phyloP scores from a whole-genome alignment of 768 basidiomycete genomes.

The Lentinula raphanica region DNA sequence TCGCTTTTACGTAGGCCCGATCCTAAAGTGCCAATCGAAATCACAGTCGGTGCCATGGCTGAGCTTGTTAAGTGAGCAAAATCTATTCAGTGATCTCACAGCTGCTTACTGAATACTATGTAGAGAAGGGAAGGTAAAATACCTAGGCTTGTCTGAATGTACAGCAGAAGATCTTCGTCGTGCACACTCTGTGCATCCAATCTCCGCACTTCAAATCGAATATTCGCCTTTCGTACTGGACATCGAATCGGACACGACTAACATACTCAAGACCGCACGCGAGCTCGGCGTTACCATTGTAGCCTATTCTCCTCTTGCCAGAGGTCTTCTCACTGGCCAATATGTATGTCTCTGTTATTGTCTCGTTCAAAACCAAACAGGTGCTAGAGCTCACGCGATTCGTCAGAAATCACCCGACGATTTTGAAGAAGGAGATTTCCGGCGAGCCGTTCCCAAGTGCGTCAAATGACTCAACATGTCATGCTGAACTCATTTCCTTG shows the following conservation, averaged over 20 bases:
- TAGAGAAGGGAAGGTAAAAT: constrained; percentile 38
- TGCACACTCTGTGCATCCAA: constrained; percentile 41
- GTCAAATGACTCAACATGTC: not conserved
- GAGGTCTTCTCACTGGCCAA: constrained; percentile 43
- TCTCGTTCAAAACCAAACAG: too few species aligned
- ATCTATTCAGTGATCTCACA: not conserved
- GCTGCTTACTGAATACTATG: not conserved
- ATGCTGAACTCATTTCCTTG: not conserved
- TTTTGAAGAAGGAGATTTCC: constrained; percentile 37
- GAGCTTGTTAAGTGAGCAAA: constrained; percentile 30
- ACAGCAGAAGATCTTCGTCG: constrained; percentile 40
- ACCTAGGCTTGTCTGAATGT: constrained; percentile 49
- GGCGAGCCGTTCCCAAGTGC: constrained; percentile 30
- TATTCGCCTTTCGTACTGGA: constrained; percentile 40
- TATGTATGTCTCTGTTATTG: not conserved
- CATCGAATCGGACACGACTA: constrained; percentile 35
- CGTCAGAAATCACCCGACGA: constrained; percentile 32
- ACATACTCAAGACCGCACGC: constrained; percentile 32
- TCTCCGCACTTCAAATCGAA: constrained; percentile 40
- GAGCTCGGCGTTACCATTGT: constrained; percentile 42
- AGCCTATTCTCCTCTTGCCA: constrained; percentile 44
- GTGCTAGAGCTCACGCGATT: too few species aligned
- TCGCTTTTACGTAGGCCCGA: constrained; percentile 19
- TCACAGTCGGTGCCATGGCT: constrained; percentile 29
- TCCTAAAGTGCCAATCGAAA: constrained; percentile 24